phyloP scores from a whole-genome alignment of 1,284 basidiomycete genomes.

The Uromyces viciae-fabae region DNA sequence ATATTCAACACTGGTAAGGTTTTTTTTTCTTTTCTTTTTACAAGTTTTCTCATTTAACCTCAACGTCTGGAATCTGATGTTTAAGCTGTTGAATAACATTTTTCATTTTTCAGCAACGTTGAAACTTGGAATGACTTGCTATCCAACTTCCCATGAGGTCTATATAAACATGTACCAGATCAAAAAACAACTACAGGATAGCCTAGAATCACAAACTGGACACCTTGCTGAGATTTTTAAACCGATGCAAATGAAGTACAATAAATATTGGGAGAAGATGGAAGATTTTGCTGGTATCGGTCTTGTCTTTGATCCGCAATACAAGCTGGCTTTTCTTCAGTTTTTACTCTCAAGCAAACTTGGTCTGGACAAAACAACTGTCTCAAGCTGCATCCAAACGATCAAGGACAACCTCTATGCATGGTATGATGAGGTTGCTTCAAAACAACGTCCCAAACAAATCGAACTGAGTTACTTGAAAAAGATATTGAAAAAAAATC shows the following conservation, averaged over 20 bases:
- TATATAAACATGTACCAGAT: background rate
- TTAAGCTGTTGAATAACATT: too few species aligned
- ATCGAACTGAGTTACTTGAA: background rate
- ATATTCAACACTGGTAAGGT: background rate
- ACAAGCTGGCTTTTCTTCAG: background rate
- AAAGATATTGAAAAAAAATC: background rate
- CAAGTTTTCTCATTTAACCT: too few species aligned
- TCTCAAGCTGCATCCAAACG: background rate
- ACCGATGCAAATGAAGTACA: background rate
- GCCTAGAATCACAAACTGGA: background rate
- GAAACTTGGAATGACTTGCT: too few species aligned
- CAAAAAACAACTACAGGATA: background rate
- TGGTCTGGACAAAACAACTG: background rate
- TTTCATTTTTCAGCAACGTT: too few species aligned
- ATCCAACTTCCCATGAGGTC: background rate
- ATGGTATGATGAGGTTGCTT: background rate
- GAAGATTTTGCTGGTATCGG: background rate
- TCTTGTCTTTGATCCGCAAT: background rate
- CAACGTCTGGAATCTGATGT: too few species aligned
- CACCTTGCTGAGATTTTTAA: background rate
- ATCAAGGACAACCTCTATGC: background rate
- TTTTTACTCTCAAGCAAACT: background rate
- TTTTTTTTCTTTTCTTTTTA: too few species aligned
- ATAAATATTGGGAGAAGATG: background rate
- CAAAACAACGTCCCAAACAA: background rate